Evolutionary conservation across 345 rosid species (phyloP), one percentile per base, ranked within the genome.

Genomic region (Eucalyptus erythrocorys): DNA sequence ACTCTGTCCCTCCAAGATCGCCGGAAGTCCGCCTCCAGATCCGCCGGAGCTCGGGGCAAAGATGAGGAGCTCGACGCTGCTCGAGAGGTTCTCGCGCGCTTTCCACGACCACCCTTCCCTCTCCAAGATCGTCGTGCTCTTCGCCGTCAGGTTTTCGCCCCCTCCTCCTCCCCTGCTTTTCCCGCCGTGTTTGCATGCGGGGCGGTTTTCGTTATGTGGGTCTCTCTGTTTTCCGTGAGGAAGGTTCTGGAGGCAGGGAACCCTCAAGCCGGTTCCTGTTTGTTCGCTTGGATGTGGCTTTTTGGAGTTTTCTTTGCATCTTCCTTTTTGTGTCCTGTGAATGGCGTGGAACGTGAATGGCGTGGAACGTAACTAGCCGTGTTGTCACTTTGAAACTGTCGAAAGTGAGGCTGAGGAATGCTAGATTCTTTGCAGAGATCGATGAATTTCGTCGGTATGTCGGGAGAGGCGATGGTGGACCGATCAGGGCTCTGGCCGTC

Each of bases 101-200:
- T 95, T 94, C 90, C 93, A 93, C 71, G 99, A 95, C 53, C 87
- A 94, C 90, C 96, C 99, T 89, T 93, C 93, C 53, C 92, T 97
- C 89, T 92, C 99, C 50, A 93, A 95, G 89, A 92, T 97, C 49
- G 9, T 96, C 89, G 91, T 96, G 88, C 90, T 97, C 93, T 94
- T 96, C 94, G 90, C 99, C 55, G 90, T 98, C 94, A 93, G 99
- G 99, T 97, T 34, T 11, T 13, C 10, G 34, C 32, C 22, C 30
- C 47, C 86, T 42, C 86, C 19, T 59, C 26, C 42, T 57, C 34
- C 68, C 48, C 71, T 43, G 6, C 87, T 19, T 48, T 27, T 43
- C 13, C 34, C 59, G 79, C 86, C 6, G 47, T 42, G 47, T 27
- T 10, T 24, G 51, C 8, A 3, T 27, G 7, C 6, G 68, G 68